Percentiles rank a stretch among this genome's conserved stretches.
phyloP scores from a whole-genome alignment of 2,329 filamentous ascomycete genomes.

The Aschersonia sp. region DNA sequence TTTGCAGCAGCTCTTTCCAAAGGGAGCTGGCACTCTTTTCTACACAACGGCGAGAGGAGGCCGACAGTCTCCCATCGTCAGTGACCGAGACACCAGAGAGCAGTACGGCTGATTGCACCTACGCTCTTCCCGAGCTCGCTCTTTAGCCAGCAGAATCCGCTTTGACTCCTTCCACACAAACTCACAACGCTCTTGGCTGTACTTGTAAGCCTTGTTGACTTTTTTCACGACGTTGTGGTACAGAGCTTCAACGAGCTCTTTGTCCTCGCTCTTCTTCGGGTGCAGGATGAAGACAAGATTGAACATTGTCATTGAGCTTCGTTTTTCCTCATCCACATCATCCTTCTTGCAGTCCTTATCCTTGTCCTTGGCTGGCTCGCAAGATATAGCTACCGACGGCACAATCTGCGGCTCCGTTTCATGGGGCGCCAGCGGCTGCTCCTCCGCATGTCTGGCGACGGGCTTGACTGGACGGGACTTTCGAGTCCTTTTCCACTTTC shows the following conservation, averaged over 20 bases:
- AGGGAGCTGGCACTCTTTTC: constrained; percentile 47
- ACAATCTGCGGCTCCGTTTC: constrained; percentile 12
- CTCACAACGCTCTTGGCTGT: constrained; percentile 76
- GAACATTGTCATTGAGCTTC: constrained; percentile 84
- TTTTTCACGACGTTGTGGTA: constrained; percentile 86
- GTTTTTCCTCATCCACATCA: constrained; percentile 43
- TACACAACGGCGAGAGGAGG: constrained; percentile 9
- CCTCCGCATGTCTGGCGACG: constrained; percentile 17
- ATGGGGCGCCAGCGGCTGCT: constrained; percentile 11
- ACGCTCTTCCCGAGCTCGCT: constrained; percentile 62
- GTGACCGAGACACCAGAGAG: background rate
- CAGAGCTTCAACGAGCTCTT: constrained; percentile 58
- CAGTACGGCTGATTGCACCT: constrained; percentile 10
- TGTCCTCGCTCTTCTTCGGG: constrained; percentile 63
- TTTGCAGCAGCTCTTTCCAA: constrained; percentile 57
- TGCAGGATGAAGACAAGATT: constrained; percentile 89
- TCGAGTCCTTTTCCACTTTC: constrained; percentile 57
- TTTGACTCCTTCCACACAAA: constrained; percentile 91
- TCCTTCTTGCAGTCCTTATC: constrained; percentile 26
- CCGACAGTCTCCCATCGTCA: too few relatives aligned
- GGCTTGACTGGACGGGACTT: constrained; percentile 30
- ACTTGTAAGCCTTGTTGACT: constrained; percentile 82
- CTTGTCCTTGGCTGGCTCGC: constrained; percentile 13
- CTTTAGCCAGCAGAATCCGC: constrained; percentile 65
- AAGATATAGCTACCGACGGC: constrained; percentile 10